Conservation (phyloP, 805 yeast genomes). For the Wickerhamiella sorbophila region DNA sequence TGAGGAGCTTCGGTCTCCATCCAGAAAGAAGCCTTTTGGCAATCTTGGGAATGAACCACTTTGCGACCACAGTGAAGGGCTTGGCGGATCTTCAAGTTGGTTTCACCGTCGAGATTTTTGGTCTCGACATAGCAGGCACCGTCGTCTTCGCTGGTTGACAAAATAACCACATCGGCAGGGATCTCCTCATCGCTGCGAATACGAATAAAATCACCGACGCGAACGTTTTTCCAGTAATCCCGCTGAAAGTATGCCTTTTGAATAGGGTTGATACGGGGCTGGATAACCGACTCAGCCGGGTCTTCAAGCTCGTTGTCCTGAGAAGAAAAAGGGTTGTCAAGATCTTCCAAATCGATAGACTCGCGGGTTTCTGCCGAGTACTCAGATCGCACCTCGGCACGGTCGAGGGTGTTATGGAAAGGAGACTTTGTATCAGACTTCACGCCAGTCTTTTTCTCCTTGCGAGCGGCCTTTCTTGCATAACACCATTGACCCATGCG, state of each 20-base stretch:
- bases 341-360: slow-evolving; percentile 13
- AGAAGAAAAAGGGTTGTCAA: slow-evolving; percentile 10
- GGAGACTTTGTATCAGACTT: slow-evolving; percentile 11
- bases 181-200: slow-evolving; percentile 59
- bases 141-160: slow-evolving; percentile 60
- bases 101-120: slow-evolving; percentile 62
- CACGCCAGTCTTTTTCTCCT: slow-evolving; percentile 15
- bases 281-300: slow-evolving; percentile 17
- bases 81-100: slow-evolving; percentile 52
- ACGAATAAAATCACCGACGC: slow-evolving; percentile 63
- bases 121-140: slow-evolving; percentile 60
- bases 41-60: slow-evolving; percentile 30
- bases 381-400: slow-evolving; percentile 11
- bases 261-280: slow-evolving; percentile 18
- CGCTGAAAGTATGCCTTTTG: slow-evolving; percentile 34
- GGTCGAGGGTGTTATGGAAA: slow-evolving; percentile 13
- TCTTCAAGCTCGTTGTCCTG: background rate
- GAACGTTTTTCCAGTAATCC: slow-evolving; percentile 58
- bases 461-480: slow-evolving; percentile 13
- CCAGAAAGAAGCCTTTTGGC: slow-evolving; percentile 34
- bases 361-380: slow-evolving; percentile 12
- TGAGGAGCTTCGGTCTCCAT: slow-evolving; percentile 63
- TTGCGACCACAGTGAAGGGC: slow-evolving; percentile 46
- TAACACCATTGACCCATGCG: slow-evolving; percentile 15
- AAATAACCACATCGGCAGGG: slow-evolving; percentile 61